Evolutionary conservation across 306 rosid species (phyloP), one percentile per base, ranked within the genome.

Genomic region (Cicer judaicum): DNA sequence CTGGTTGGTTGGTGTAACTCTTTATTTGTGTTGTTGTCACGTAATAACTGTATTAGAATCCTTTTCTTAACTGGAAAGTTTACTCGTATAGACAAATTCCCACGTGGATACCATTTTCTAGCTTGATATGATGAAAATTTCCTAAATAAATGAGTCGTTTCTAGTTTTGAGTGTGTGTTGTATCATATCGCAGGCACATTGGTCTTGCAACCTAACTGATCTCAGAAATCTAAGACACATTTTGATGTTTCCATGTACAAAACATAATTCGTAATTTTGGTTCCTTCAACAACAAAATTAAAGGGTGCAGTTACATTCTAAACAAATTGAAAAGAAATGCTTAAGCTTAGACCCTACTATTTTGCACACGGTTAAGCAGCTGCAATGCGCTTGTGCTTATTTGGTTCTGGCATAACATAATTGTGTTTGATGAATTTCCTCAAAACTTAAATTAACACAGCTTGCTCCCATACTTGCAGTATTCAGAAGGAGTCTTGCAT

Each of bases 1-100:
- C 75, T 85, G 90, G 53, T 84, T 86, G 80, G 53, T 76, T 78
- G 49, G 73, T 64, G 69, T 43, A 69, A 78, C 55, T 68, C 19
- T 64, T 66, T 65, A 79, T 80, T 77, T 16, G 81, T 74, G 43
- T 74, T 78, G 18, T 19, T 76, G 55, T 42, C 57, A 55, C 34
- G 75, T 52, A 60, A 38, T 48, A 47, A 59, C 57, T 78, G 80
- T 72, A 36, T 69, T 15, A 52, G 29, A 55, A 79, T 19, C 55
- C 71, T 42, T 29, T 59, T 53, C 19, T 72, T 54, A 16, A 39
- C 38, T 15, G 29, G 77, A 43, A 78, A 57, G 21, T 64, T 40
- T 55, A 6, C 29, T 69, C 16, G 19, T 62, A 69, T 66, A 48
- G 48, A 64, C 43, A 21, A 67, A 39, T 12, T 50, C 39, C 53